A percentile compares a stretch with the other conserved stretches of the same genome.
Conservation (phyloP, 2,329 filamentous ascomycete species). For the Malbranchea cinnamomea region DNA sequence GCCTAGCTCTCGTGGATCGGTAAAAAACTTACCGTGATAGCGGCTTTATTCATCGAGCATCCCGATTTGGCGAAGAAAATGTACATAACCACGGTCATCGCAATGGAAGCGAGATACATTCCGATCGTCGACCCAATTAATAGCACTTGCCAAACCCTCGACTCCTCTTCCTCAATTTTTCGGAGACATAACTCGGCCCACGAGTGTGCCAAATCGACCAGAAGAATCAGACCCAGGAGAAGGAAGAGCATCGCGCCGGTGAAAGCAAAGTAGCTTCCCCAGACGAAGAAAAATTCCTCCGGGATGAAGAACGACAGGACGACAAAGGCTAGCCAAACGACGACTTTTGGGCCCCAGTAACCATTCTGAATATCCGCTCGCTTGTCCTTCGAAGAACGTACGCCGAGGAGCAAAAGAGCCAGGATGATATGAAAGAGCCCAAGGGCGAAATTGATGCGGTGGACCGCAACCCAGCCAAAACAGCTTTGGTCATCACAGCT, state of each 20-base stretch:
- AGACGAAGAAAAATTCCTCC: slow-evolving; percentile 85
- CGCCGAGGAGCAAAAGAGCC: slow-evolving; percentile 70
- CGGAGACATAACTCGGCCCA: slow-evolving; percentile 95
- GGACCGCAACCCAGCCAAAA: slow-evolving; percentile 89
- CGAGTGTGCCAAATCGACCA: slow-evolving; percentile 88
- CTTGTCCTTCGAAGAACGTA: slow-evolving; percentile 72
- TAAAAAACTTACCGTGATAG: slow-evolving; percentile 51
- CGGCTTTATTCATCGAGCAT: slow-evolving; percentile 92
- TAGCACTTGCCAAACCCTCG: slow-evolving; percentile 65
- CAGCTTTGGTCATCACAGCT: slow-evolving; percentile 82
- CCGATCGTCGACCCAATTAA: slow-evolving; percentile 82
- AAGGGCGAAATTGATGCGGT: slow-evolving; percentile 94
- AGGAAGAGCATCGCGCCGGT: slow-evolving; percentile 84
- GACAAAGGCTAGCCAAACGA: slow-evolving; percentile 74
- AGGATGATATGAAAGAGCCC: slow-evolving; percentile 85
- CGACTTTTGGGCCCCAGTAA: slow-evolving; percentile 96
- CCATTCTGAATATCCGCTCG: slow-evolving; percentile 87
- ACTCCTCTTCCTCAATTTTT: slow-evolving; percentile 84
- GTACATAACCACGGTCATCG: slow-evolving; percentile 95
- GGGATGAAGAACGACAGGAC: slow-evolving; percentile 92
- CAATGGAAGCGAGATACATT: slow-evolving; percentile 84
- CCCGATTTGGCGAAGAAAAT: slow-evolving; percentile 73
- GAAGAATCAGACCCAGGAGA: slow-evolving; percentile 74
- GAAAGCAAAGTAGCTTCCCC: slow-evolving; percentile 88
- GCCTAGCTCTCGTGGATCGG: not conserved